Conservation (phyloP, 257 asterid genomes). For the Mentha longifolia region DNA sequence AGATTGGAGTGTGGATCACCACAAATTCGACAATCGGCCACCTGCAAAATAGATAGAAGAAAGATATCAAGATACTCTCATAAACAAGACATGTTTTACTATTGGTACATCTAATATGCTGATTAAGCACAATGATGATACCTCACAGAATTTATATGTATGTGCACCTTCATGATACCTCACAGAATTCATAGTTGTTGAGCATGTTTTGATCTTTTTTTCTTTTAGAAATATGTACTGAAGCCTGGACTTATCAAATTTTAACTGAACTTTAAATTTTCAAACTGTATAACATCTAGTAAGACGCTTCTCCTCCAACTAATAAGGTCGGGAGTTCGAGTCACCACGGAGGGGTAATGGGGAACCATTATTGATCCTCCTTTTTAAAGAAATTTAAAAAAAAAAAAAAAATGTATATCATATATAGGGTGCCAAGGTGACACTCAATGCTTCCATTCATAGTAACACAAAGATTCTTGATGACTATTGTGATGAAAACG, state of each 20-base stretch:
- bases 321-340: background rate
- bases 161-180: background rate
- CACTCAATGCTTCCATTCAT: background rate
- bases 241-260: slow-evolving; percentile 8
- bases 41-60: slow-evolving; percentile 51
- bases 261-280: too few relatives aligned
- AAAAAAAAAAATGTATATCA: background rate
- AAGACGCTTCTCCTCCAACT: too few relatives aligned
- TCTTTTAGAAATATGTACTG: background rate
- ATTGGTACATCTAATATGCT: background rate
- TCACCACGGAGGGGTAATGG: too few relatives aligned
- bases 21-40: slow-evolving; percentile 93
- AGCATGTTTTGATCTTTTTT: background rate
- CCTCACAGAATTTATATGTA: background rate
- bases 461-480: background rate
- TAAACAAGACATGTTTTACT: background rate
- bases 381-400: background rate
- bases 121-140: background rate
- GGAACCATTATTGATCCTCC: too few relatives aligned
- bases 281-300: background rate
- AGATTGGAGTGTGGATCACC: slow-evolving; percentile 98
- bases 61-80: background rate
- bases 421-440: background rate
- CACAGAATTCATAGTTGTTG: background rate
- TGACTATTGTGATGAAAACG: background rate